A percentile compares a stretch with the other conserved stretches of the same genome.
These are phyloP conservation scores for Sporisorium iseilematis-ciliati DNA, from an alignment of 1,284 basidiomycete species.

Conservation along the genomic window DNA sequence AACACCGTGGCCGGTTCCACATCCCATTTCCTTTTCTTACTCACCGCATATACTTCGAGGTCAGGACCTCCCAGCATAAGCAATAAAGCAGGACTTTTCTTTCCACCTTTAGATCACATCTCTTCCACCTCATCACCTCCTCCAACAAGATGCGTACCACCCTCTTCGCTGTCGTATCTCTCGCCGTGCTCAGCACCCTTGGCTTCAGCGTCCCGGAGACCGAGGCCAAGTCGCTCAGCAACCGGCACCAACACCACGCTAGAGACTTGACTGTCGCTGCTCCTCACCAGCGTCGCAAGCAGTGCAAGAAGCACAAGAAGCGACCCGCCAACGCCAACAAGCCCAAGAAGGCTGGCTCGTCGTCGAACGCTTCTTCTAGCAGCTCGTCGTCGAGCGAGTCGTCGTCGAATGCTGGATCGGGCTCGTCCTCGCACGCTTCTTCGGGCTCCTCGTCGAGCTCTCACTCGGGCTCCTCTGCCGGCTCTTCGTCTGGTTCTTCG, in stretches of 20 bases:
- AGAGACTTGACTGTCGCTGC: constrained; percentile 3
- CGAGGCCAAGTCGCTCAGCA: constrained; percentile 50
- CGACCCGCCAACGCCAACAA: constrained; percentile 19
- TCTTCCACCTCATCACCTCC: too few relatives aligned
- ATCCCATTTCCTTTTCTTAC: constrained; percentile 5
- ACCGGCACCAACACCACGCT: constrained; percentile 25
- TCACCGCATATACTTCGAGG: constrained; percentile 5
- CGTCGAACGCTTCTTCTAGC: constrained; percentile 8
- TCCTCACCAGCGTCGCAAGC: constrained; percentile 13
- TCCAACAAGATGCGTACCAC: constrained; percentile 28
- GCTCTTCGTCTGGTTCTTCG: constrained; percentile 8
- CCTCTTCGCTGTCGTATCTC: constrained; percentile 33
- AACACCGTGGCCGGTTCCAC: constrained; percentile 44
- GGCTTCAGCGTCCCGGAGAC: constrained; percentile 30
- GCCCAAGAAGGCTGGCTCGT: not conserved
- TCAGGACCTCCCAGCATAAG: constrained; percentile 25
- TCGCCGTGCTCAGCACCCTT: constrained; percentile 39
- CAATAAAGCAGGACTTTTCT: constrained; percentile 18
- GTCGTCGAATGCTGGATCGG: not conserved
- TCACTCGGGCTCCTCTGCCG: constrained; percentile 6
- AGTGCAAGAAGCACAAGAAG: constrained; percentile 26
- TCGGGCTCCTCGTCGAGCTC: constrained; percentile 1
- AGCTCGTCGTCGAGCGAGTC: constrained; percentile 2
- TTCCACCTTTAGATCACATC: not conserved
- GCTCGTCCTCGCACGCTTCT: constrained; percentile 6